Evolutionary conservation across 2,329 filamentous ascomycete species (phyloP).

Genomic region (Chaetomiaceae sp.): DNA sequence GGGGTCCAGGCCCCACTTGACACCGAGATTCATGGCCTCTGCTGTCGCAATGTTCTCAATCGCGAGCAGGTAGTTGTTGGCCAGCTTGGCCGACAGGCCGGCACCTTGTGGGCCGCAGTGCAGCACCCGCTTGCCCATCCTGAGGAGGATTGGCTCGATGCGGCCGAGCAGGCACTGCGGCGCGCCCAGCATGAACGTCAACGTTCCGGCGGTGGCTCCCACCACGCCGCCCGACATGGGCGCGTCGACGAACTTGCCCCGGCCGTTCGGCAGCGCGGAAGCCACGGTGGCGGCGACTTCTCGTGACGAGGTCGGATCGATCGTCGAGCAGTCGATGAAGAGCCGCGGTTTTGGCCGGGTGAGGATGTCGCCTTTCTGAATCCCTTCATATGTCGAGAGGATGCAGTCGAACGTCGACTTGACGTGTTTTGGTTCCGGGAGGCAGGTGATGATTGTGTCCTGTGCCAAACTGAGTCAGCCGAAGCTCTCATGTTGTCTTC

Average conservation of each 20-base stretch:
- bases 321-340: slow-evolving; percentile 96
- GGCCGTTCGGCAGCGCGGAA: slow-evolving; percentile 49
- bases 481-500: background rate
- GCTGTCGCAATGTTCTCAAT: slow-evolving; percentile 79
- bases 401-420: slow-evolving; percentile 76
- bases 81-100: slow-evolving; percentile 86
- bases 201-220: slow-evolving; percentile 76
- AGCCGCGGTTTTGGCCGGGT: slow-evolving; percentile 58
- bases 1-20: slow-evolving; percentile 56
- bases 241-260: slow-evolving; percentile 83
- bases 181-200: slow-evolving; percentile 94
- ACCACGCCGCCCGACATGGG: slow-evolving; percentile 97
- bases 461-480: slow-evolving; percentile 13
- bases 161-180: slow-evolving; percentile 56
- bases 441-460: slow-evolving; percentile 69
- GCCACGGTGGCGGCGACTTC: slow-evolving; percentile 67
- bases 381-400: slow-evolving; percentile 22
- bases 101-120: slow-evolving; percentile 82
- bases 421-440: slow-evolving; percentile 87
- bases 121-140: slow-evolving; percentile 83
- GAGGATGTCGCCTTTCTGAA: slow-evolving; percentile 48
- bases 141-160: slow-evolving; percentile 63
- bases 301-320: slow-evolving; percentile 81
- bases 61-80: slow-evolving; percentile 94
- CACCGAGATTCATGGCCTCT: slow-evolving; percentile 63